Evolutionary conservation across 2,329 filamentous ascomycete genomes (phyloP).

Genomic region (Nemania diffusa): DNA sequence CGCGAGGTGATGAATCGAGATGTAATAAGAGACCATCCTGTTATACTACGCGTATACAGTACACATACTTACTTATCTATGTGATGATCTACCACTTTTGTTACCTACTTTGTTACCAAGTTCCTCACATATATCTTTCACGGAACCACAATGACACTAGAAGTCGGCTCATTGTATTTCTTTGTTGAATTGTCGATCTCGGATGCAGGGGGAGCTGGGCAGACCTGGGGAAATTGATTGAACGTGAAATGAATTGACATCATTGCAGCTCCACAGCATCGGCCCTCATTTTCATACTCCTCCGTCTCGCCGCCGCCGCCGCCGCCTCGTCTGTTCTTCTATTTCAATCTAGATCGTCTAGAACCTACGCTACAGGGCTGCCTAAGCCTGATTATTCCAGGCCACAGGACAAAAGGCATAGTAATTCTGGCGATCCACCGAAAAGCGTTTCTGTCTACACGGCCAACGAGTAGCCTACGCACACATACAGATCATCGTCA

Average conservation of each 20-base stretch:
- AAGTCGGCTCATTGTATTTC: not conserved
- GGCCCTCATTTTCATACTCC: not conserved
- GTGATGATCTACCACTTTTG: constrained; percentile 4
- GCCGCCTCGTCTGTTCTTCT: constrained; percentile 14
- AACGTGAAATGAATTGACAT: constrained; percentile 42
- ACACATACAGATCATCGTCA: not conserved
- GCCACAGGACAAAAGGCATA: not conserved
- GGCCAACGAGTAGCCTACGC: not conserved
- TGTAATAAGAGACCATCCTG: constrained; percentile 7
- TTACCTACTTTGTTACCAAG: constrained; percentile 16
- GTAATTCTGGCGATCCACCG: constrained; percentile 3
- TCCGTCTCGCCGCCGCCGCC: not conserved
- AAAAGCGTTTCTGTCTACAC: not conserved
- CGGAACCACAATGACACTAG: not conserved
- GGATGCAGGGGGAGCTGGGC: constrained; percentile 17
- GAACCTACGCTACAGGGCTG: not conserved
- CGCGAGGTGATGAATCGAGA: constrained; percentile 14
- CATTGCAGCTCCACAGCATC: constrained; percentile 44
- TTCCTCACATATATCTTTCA: constrained; percentile 1
- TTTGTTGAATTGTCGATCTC: constrained; percentile 14
- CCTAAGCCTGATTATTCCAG: constrained; percentile 8
- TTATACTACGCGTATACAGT: too few species aligned
- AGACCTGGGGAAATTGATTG: constrained; percentile 16
- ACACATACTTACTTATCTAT: not conserved
- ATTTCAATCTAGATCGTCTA: constrained; percentile 4